Percentiles rank a stretch among this genome's conserved stretches.
phyloP scores from a whole-genome alignment of 2,329 filamentous ascomycete genomes.

The Aschersonia sp. region DNA sequence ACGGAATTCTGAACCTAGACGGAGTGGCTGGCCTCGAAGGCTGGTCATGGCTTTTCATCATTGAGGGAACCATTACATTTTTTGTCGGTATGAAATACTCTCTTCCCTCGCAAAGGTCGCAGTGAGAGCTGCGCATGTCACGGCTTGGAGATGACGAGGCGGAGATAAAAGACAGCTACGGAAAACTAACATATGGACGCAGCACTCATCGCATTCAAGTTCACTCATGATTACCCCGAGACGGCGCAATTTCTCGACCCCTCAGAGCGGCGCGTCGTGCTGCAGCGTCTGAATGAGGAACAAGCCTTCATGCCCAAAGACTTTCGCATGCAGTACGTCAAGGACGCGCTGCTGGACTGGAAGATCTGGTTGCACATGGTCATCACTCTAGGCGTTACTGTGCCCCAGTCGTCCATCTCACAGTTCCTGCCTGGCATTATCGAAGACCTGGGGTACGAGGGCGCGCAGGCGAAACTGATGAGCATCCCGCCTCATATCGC shows the following conservation, averaged over 20 bases:
- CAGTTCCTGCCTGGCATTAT: slow-evolving; percentile 23
- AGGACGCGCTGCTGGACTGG: slow-evolving; percentile 44
- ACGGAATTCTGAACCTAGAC: slow-evolving; percentile 43
- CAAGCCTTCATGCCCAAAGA: slow-evolving; percentile 36
- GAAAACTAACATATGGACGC: slow-evolving; percentile 7
- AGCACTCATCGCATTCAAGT: slow-evolving; percentile 33
- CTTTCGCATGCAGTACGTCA: slow-evolving; percentile 39
- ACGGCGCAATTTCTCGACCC: slow-evolving; percentile 32
- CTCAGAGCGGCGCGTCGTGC: slow-evolving; percentile 26
- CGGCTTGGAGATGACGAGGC: too few species aligned
- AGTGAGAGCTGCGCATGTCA: too few species aligned
- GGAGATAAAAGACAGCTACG: not conserved
- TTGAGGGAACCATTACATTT: slow-evolving; percentile 41
- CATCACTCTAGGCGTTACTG: slow-evolving; percentile 45
- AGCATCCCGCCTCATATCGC: slow-evolving; percentile 22
- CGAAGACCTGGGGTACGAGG: slow-evolving; percentile 19
- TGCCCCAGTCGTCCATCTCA: slow-evolving; percentile 22
- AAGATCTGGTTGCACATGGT: slow-evolving; percentile 40
- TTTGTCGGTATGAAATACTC: slow-evolving; percentile 16
- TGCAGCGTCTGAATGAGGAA: slow-evolving; percentile 27
- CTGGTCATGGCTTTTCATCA: slow-evolving; percentile 73
- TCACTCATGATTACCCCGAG: slow-evolving; percentile 45
- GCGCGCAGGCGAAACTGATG: slow-evolving; percentile 22
- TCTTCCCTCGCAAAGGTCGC: too few species aligned
- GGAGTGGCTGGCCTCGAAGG: slow-evolving; percentile 36